Conservation (phyloP, 257 asterid genomes). For the Voacanga thouarsii region DNA sequence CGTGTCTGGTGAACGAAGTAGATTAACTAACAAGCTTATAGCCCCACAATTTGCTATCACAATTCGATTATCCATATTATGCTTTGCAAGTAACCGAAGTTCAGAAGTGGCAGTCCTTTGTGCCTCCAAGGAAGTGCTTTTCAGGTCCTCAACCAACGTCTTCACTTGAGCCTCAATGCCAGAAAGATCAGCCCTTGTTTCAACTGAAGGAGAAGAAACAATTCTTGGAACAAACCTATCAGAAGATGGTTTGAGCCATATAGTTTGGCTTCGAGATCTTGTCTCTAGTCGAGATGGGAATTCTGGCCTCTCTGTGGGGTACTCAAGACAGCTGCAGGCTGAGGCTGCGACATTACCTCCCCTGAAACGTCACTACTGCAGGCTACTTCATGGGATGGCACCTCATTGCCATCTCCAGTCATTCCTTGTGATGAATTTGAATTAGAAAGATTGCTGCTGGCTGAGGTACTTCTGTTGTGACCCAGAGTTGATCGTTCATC, state of each 20-base stretch:
- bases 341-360: constrained; percentile 54
- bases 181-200: constrained; percentile 64
- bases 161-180: constrained; percentile 66
- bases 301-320: constrained; percentile 47
- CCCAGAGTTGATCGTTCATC: constrained; percentile 42
- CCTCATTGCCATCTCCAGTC: constrained; percentile 50
- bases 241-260: constrained; percentile 66
- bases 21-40: constrained; percentile 51
- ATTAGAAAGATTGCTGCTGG: constrained; percentile 57
- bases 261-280: constrained; percentile 57
- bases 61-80: constrained; percentile 68
- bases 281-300: constrained; percentile 50
- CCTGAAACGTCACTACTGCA: constrained; percentile 60
- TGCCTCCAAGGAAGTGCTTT: constrained; percentile 47
- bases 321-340: constrained; percentile 36
- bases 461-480: constrained; percentile 56
- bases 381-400: constrained; percentile 44
- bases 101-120: constrained; percentile 59
- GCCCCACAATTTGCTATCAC: constrained; percentile 65
- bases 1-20: constrained; percentile 52
- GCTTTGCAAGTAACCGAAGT: constrained; percentile 71
- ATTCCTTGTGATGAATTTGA: constrained; percentile 53
- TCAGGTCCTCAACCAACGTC: constrained; percentile 64
- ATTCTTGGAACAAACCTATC: constrained; percentile 58
- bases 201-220: constrained; percentile 54